Conservation (phyloP, 1,139 yeast species). For the Debaryomyces nepalensis region DNA sequence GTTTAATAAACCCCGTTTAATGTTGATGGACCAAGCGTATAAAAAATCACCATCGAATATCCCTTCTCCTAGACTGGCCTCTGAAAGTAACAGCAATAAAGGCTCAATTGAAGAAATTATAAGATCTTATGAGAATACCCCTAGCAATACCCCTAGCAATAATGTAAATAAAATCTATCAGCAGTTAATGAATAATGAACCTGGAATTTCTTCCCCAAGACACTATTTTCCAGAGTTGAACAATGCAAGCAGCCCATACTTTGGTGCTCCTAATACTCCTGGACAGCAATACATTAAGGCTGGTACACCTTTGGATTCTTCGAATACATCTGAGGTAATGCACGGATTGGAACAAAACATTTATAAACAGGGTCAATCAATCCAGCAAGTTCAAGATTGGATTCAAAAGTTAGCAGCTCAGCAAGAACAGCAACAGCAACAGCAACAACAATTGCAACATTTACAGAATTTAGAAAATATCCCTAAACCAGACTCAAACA, state of each 20-base stretch:
- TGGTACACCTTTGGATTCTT: constrained; percentile 9
- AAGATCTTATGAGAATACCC: constrained; percentile 34
- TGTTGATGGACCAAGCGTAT: constrained; percentile 50
- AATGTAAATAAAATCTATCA: constrained; percentile 38
- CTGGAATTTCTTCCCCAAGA: constrained; percentile 32
- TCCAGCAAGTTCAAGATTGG: constrained; percentile 65
- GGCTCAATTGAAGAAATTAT: constrained; percentile 45
- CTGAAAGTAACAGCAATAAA: constrained; percentile 16
- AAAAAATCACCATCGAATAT: constrained; percentile 22
- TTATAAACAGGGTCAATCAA: constrained; percentile 55
- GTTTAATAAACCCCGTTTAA: constrained; percentile 40
- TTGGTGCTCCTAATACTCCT: constrained; percentile 18
- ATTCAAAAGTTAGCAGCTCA: constrained; percentile 49
- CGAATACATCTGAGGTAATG: constrained; percentile 26
- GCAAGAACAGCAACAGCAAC: constrained; percentile 39
- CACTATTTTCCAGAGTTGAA: constrained; percentile 40
- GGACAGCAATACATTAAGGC: constrained; percentile 11
- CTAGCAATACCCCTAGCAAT: constrained; percentile 18
- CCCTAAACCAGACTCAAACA: constrained; percentile 1
- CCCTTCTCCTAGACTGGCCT: constrained; percentile 10
- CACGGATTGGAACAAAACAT: constrained; percentile 49
- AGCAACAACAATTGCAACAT: constrained; percentile 23
- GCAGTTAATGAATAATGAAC: constrained; percentile 35
- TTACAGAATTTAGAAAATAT: constrained; percentile 6
- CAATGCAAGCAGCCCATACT: constrained; percentile 20